These are phyloP conservation scores for Candida insectalens DNA, from an alignment of 805 yeast species.

Conservation along the genomic window DNA sequence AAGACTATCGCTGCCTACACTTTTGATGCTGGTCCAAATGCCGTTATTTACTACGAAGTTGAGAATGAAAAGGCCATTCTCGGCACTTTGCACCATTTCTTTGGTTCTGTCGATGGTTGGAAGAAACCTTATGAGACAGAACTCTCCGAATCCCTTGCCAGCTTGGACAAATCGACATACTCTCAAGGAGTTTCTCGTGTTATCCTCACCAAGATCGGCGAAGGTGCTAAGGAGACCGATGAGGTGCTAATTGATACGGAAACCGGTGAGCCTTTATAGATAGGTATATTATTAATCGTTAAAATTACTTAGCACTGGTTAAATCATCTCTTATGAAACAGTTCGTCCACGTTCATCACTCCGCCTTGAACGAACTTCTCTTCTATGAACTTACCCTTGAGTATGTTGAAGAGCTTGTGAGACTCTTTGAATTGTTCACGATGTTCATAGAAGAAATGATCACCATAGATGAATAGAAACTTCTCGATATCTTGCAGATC, in stretches of 20 bases:
- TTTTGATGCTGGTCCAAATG: slow-evolving; percentile 98
- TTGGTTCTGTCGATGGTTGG: slow-evolving; percentile 65
- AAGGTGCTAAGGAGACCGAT: slow-evolving; percentile 64
- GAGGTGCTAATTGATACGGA: slow-evolving; percentile 45
- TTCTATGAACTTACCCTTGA: slow-evolving; percentile 23
- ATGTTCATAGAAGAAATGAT: slow-evolving; percentile 21
- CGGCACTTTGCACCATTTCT: slow-evolving; percentile 54
- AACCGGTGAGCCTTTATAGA: slow-evolving; percentile 45
- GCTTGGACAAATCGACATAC: slow-evolving; percentile 24
- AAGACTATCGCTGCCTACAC: slow-evolving; percentile 87
- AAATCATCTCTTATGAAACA: slow-evolving; percentile 3
- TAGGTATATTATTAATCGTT: neutral
- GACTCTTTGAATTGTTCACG: slow-evolving; percentile 18
- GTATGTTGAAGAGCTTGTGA: slow-evolving; percentile 18
- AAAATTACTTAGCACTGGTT: neutral
- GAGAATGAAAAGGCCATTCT: slow-evolving; percentile 67
- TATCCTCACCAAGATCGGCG: slow-evolving; percentile 79
- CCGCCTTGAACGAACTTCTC: slow-evolving; percentile 15
- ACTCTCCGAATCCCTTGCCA: neutral
- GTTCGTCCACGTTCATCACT: slow-evolving; percentile 6
- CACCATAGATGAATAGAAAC: slow-evolving; percentile 23
- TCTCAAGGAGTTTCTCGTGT: slow-evolving; percentile 65
- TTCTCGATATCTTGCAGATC: slow-evolving; percentile 24
- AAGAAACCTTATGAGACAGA: too few species aligned
- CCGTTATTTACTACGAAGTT: slow-evolving; percentile 82